Evolutionary conservation across 108 stramenopile genomes (phyloP), one percentile per base, ranked within the genome.

Genomic region (Pseudonitzschia delicatissima): DNA sequence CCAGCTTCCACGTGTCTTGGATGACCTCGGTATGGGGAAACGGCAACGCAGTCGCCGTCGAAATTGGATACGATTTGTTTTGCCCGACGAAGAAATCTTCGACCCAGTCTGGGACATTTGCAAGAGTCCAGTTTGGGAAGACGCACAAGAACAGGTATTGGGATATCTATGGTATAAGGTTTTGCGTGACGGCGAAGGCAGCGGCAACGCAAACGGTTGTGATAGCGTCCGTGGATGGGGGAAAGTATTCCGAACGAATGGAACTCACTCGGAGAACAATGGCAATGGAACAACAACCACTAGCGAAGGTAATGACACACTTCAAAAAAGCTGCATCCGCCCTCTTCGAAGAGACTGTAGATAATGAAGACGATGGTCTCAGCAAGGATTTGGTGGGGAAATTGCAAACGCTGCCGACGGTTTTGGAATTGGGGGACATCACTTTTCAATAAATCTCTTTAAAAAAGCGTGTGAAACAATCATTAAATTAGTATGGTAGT

Each of bases 381-480:
- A 37, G 23, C 3, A 3, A 25, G 42, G 4, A 17, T 3, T 36
- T 55, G 1, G 32, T 69, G 9, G 27, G 18, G 33, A 40, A 52
- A 71, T 37, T 71, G 23, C 70, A 64, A 35, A 39, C 26, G n/a
- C 17, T 74, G 28, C 66, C 73, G 11, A 62, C 73, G 23, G 59
- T 73, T 21, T 51, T 73, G 58, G 72, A 73, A 51, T 57, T 73
- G 34, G 72, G 72, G 0, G 72, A 73, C 11, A 58, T 73, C 28
- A 73, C 64, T 51, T 73, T 67, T 55, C 62, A 71, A 63, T 51
- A 51, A n/a, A 44, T n/a, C n/a, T n/a, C n/a, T n/a, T n/a, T n/a
- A n/a, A n/a, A n/a, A n/a, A n/a, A n/a, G n/a, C n/a, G n/a, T n/a
- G n/a, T n/a, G n/a, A n/a, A n/a, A n/a, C n/a, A 42, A 1, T 15